Percentiles rank a stretch among this genome's conserved stretches.
Conservation (phyloP, 371 early-diverging fungal species). For the Mortierella sp. region DNA sequence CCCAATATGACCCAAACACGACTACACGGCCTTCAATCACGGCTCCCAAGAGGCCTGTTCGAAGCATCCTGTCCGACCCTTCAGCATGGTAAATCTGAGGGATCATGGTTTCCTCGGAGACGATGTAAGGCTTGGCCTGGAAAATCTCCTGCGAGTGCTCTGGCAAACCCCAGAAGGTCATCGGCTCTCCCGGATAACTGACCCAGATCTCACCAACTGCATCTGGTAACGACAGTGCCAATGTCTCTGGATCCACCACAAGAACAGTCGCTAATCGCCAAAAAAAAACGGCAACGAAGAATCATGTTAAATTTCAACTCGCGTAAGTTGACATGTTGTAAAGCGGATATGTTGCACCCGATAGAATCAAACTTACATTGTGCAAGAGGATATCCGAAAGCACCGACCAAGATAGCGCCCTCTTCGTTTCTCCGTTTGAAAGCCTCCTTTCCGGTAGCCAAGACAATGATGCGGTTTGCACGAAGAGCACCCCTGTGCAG, state of each 20-base stretch:
- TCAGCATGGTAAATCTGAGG: constrained; percentile 30
- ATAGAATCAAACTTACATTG: constrained; percentile 58
- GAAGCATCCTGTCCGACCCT: constrained; percentile 62
- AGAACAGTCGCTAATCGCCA: constrained; percentile 66
- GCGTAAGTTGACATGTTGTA: neutral
- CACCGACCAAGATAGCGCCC: constrained; percentile 50
- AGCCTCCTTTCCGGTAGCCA: constrained; percentile 62
- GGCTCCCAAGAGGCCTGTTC: constrained; percentile 86
- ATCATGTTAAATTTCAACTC: too few relatives aligned
- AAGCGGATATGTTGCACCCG: too few relatives aligned
- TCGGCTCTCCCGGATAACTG: constrained; percentile 77
- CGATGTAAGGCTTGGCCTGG: constrained; percentile 70
- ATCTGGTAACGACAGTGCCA: constrained; percentile 77
- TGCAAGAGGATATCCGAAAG: constrained; percentile 74
- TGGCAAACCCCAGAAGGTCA: constrained; percentile 85
- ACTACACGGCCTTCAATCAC: constrained; percentile 79
- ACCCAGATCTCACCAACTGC: constrained; percentile 90
- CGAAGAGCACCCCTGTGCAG: constrained; percentile 42
- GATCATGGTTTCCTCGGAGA: constrained; percentile 60
- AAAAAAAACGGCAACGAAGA: neutral
- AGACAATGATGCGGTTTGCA: constrained; percentile 59
- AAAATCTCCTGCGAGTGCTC: constrained; percentile 80
- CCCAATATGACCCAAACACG: constrained; percentile 81
- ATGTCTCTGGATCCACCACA: constrained; percentile 86
- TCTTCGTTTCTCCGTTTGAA: constrained; percentile 32